Percentiles rank a stretch among this genome's conserved stretches.
These are phyloP conservation scores for Lunasporangiospora selenospora DNA, from an alignment of 192 early-diverging fungal species.

Conservation along the genomic window DNA sequence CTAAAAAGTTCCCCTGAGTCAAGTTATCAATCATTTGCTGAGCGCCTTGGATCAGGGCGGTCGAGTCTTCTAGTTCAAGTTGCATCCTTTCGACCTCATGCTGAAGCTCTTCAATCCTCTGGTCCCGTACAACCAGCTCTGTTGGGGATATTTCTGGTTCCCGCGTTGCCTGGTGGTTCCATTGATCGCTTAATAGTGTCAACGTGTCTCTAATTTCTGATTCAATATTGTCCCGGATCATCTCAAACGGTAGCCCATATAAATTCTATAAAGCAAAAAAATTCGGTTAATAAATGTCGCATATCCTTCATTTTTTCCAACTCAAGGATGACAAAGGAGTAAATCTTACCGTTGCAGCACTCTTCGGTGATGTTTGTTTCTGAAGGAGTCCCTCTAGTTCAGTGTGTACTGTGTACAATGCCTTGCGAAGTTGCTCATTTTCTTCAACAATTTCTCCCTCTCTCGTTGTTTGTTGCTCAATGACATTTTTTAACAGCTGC, in stretches of 20 bases:
- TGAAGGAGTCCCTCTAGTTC: slow-evolving; percentile 39
- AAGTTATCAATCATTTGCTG: slow-evolving; percentile 48
- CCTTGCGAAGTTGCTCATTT: slow-evolving; percentile 46
- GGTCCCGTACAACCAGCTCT: slow-evolving; percentile 33
- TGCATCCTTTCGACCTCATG: slow-evolving; percentile 37
- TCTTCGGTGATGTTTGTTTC: slow-evolving; percentile 21
- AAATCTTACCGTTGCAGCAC: slow-evolving; percentile 8
- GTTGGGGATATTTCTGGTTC: slow-evolving; percentile 24
- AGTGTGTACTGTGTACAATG: slow-evolving; percentile 47
- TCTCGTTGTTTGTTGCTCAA: slow-evolving; percentile 44
- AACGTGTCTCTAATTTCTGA: slow-evolving; percentile 37
- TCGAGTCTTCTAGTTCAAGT: slow-evolving; percentile 41
- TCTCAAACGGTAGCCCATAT: slow-evolving; percentile 41
- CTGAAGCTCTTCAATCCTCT: slow-evolving; percentile 34
- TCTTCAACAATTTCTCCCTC: slow-evolving; percentile 47
- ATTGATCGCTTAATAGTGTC: slow-evolving; percentile 31
- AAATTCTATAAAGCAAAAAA: slow-evolving; percentile 1
- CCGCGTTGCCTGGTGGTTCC: slow-evolving; percentile 20
- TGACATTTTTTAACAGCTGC: slow-evolving; percentile 33
- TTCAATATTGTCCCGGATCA: slow-evolving; percentile 38
- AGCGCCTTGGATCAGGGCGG: slow-evolving; percentile 46
- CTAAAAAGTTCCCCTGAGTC: slow-evolving; percentile 29
- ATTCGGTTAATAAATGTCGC: not conserved
- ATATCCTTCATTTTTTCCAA: not conserved
- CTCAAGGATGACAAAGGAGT: too few species aligned